Evolutionary conservation across 2,329 filamentous ascomycete species (phyloP).

Genomic region (Colletotrichum lindemuthianum): DNA sequence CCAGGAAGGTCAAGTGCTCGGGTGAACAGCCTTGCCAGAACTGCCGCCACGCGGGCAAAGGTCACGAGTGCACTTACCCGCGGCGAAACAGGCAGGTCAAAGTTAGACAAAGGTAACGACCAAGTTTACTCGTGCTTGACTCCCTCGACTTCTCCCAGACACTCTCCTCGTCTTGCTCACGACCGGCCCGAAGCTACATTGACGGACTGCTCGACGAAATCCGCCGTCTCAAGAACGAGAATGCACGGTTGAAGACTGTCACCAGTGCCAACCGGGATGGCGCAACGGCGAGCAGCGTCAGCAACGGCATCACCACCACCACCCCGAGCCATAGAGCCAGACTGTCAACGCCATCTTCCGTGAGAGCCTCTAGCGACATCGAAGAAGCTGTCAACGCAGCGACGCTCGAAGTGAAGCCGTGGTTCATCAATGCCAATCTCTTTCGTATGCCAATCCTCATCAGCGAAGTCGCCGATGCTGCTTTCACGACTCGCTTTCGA

Average conservation of each 20-base stretch:
- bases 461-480: constrained; percentile 48
- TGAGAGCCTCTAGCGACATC: constrained; percentile 6
- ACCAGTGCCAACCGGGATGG: not conserved
- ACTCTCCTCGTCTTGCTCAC: not conserved
- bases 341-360: constrained; percentile 13
- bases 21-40: constrained; percentile 46
- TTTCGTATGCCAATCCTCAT: constrained; percentile 47
- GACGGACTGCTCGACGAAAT: constrained; percentile 48
- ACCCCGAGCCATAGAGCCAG: not conserved
- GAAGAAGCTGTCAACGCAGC: constrained; percentile 7
- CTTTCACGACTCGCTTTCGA: constrained; percentile 49
- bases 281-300: not conserved
- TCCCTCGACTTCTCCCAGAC: constrained; percentile 9
- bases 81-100: constrained; percentile 46
- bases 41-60: constrained; percentile 44
- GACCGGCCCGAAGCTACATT: constrained; percentile 41
- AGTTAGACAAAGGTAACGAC: constrained; percentile 46
- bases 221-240: constrained; percentile 41
- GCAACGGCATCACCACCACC: not conserved
- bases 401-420: constrained; percentile 40
- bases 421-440: constrained; percentile 47
- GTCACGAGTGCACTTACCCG: constrained; percentile 46
- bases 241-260: constrained; percentile 6
- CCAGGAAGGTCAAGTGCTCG: constrained; percentile 48
- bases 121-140: not conserved